These are phyloP conservation scores for Hypoxylon subgilvum DNA, from an alignment of 495 filamentous ascomycete species.

Conservation along the genomic window DNA sequence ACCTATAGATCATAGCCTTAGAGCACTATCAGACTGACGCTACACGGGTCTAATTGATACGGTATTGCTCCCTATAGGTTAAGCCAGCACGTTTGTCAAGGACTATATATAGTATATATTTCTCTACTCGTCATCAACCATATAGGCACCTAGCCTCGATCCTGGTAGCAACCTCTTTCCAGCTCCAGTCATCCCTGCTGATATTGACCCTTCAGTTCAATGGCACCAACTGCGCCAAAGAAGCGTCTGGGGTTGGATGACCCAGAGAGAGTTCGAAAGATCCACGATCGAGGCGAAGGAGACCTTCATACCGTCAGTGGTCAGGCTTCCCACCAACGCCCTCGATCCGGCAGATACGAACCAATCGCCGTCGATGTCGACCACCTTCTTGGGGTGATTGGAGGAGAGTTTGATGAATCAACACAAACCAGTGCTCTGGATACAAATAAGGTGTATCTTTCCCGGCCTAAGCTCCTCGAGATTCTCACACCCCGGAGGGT, in stretches of 20 bases:
- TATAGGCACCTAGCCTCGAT: no score
- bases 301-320: not conserved
- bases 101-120: no score
- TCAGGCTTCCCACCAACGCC: not conserved
- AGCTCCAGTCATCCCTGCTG: no score
- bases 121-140: no score
- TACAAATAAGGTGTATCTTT: conserved; percentile 2
- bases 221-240: not conserved
- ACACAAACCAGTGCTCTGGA: not conserved
- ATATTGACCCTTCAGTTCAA: no score
- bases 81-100: no score
- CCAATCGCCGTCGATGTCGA: not conserved
- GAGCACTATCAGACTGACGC: no score
- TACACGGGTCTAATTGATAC: no score
- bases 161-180: no score
- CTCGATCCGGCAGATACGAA: not conserved
- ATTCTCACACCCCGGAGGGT: conserved; percentile 13
- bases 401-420: not conserved
- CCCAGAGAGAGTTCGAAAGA: conserved; percentile 3
- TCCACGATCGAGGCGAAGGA: conserved; percentile 5
- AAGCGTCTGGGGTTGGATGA: conserved; percentile 2
- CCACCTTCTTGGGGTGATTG: not conserved
- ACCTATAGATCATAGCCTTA: no score
- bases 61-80: no score
- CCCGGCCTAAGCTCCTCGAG: not conserved